These are phyloP conservation scores for Phascolomyces articulosus DNA, from an alignment of 371 early-diverging fungal species.

Conservation along the genomic window DNA sequence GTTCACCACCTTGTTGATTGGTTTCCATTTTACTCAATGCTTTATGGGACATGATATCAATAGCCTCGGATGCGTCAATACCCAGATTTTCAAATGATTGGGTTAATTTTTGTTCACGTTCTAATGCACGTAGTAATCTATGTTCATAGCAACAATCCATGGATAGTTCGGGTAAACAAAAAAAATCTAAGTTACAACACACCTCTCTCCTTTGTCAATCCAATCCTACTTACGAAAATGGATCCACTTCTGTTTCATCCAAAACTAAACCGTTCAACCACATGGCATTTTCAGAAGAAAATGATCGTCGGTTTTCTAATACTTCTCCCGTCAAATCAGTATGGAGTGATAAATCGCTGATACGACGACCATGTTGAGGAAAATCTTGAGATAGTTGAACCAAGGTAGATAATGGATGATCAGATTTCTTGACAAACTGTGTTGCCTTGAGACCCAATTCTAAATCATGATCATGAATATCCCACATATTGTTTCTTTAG, in stretches of 20 bases:
- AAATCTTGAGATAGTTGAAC: constrained; percentile 76
- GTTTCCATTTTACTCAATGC: constrained; percentile 23
- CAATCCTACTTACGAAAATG: constrained; percentile 58
- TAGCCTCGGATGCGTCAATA: constrained; percentile 60
- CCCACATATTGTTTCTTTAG: too few relatives aligned
- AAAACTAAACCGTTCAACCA: constrained; percentile 74
- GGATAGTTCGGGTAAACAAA: too few relatives aligned
- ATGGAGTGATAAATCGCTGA: constrained; percentile 53
- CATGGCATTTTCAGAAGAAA: constrained; percentile 44
- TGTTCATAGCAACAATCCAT: neutral
- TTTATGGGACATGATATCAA: constrained; percentile 65
- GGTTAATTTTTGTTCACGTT: constrained; percentile 36
- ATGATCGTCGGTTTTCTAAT: constrained; percentile 29
- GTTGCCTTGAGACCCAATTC: constrained; percentile 72
- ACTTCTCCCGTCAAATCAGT: constrained; percentile 32
- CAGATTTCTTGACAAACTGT: constrained; percentile 62
- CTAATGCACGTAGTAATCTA: constrained; percentile 32
- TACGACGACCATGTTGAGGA: constrained; percentile 80
- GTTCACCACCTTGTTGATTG: constrained; percentile 2
- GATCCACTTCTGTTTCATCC: constrained; percentile 59
- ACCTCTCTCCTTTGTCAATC: too few relatives aligned
- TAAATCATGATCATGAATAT: too few relatives aligned
- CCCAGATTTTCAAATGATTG: constrained; percentile 52
- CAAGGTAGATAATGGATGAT: constrained; percentile 65
- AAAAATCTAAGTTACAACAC: too few relatives aligned